Evolutionary conservation across 129 eudicot genomes (phyloP).

Genomic region (Chrysanthemum makinoi): DNA sequence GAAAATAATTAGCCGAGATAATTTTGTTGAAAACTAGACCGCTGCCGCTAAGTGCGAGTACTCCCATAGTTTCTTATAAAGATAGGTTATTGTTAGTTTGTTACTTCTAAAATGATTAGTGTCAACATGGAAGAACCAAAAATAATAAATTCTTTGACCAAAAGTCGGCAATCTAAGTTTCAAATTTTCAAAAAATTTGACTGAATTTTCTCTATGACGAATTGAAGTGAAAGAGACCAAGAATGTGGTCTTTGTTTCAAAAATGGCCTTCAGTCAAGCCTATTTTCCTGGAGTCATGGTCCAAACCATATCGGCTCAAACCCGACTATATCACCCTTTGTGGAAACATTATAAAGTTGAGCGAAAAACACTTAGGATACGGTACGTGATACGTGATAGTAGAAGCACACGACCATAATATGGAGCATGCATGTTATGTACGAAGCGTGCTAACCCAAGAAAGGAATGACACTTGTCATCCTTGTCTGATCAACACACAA

Average conservation of each 20-base stretch:
- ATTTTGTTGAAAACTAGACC: too few species aligned
- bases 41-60: too few species aligned
- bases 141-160: neutral
- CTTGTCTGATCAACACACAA: too few species aligned
- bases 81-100: neutral
- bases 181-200: conserved; percentile 4
- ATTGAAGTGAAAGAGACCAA: neutral
- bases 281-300: neutral
- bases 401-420: too few species aligned
- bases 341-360: too few species aligned
- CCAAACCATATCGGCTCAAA: conserved; percentile 1
- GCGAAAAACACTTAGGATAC: too few species aligned
- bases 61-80: neutral
- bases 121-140: neutral
- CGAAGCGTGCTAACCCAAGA: too few species aligned
- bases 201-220: conserved; percentile 7
- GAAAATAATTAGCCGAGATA: too few species aligned
- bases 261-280: conserved; percentile 8
- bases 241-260: neutral
- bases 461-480: too few species aligned
- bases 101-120: too few species aligned
- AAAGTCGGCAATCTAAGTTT: conserved; percentile 14
- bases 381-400: too few species aligned
- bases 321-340: neutral
- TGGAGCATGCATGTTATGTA: too few species aligned